Percentiles rank a stretch among this genome's conserved stretches.
phyloP scores from a whole-genome alignment of 768 basidiomycete species.

The Pulveroboletus sp. region DNA sequence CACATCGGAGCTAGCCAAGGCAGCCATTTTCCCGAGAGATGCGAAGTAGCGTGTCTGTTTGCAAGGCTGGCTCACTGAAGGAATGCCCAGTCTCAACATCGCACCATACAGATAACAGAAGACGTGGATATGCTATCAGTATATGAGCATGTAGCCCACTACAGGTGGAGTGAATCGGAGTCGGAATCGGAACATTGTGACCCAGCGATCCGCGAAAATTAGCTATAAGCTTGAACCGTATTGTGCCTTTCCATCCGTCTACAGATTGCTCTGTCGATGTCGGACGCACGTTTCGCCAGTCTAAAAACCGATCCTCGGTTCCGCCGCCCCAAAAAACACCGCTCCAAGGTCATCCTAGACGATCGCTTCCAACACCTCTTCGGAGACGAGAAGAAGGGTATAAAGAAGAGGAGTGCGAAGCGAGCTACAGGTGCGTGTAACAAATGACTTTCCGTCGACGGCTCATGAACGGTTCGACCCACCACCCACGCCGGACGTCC shows the following conservation, averaged over 20 bases:
- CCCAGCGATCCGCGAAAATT: too few species aligned
- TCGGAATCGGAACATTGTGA: background rate
- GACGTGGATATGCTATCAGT: too few species aligned
- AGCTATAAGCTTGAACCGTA: background rate
- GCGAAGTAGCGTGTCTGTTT: too few species aligned
- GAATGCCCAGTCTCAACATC: too few species aligned
- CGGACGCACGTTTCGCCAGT: constrained; percentile 84
- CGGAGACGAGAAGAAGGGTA: constrained; percentile 38
- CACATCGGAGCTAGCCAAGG: too few species aligned
- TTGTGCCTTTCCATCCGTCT: background rate
- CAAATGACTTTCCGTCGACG: background rate
- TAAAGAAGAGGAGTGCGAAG: constrained; percentile 33
- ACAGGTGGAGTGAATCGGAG: too few species aligned
- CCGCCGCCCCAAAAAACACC: constrained; percentile 72
- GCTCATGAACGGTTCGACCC: background rate
- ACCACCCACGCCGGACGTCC: background rate
- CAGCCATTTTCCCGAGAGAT: too few species aligned
- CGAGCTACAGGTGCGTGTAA: constrained; percentile 23
- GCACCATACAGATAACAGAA: too few species aligned
- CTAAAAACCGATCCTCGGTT: constrained; percentile 92
- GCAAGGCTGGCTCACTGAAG: too few species aligned
- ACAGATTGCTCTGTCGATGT: constrained; percentile 32
- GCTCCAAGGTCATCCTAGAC: constrained; percentile 83
- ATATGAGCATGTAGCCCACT: too few species aligned
- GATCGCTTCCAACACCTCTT: constrained; percentile 87